Base-by-base conservation (phyloP, 2,329 filamentous ascomycete species). In the Nothophoma quercina region DNA sequence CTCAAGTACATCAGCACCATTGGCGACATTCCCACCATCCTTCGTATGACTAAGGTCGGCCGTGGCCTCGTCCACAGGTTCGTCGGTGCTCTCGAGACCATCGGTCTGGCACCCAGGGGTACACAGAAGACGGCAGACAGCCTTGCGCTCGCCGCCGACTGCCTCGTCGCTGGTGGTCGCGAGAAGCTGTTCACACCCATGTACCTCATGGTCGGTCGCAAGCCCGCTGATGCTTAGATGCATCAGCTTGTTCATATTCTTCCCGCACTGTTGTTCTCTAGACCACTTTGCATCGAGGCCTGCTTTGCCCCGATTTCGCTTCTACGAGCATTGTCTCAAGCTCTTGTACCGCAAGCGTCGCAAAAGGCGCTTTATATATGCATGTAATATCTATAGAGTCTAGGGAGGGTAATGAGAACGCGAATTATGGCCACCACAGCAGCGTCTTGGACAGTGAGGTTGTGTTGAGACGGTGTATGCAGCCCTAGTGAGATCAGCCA, bases 161-260 rank as follows among this genome's bases (percentile, higher is more conserved):
- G 86, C 67, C 81, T 98, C 43, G 93, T 96, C 18, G 91, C 90
- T 39, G 93, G 93, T 76, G 93, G 87, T 28, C 85, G 86, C 74
- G 83, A 93, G 79, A 90, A 96, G 75, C 84, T 98, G n/a, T 98
- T 98, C 79, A 98, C 93, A 1, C 93, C 93, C 50, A 98, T 98
- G 93, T 97, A 96, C 79, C 81, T 98, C 71, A 97, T 97, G 91
- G 85, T 97, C 54, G 93, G 86, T 56, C 87, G 90, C 78, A 97
- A 97, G 83, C 91, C 93, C n/a, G 63, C 57, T 10, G 44, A 65
- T 26, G 68, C 70, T 42, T 72, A 67, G 52, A 35, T 33, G 57
- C 26, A 26, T 43, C 51, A 19, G 34, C 26, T 22, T n/a, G 29
- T 46, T 26, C 23, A 38, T 16, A 32, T 53, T 58, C 44, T 55